phyloP scores from a whole-genome alignment of 192 early-diverging fungal genomes.

The Phlyctochytrium bullatum region DNA sequence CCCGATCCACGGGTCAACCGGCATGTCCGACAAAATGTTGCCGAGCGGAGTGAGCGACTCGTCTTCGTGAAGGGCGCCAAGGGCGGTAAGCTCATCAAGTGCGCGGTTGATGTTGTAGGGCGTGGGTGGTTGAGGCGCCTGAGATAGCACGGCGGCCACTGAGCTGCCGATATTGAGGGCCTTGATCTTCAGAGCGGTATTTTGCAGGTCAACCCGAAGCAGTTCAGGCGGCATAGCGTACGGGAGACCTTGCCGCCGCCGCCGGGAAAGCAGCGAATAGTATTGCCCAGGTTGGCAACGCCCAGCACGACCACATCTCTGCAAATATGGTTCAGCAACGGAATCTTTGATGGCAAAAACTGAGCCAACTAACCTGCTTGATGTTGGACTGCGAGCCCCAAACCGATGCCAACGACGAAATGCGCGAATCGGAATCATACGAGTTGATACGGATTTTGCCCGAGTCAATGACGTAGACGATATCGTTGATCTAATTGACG shows the following conservation, averaged over 20 bases:
- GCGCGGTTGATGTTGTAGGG: constrained; percentile 28
- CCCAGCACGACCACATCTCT: constrained; percentile 88
- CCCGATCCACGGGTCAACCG: constrained; percentile 70
- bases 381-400: constrained; percentile 43
- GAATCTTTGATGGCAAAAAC: constrained; percentile 46
- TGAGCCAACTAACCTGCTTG: constrained; percentile 37
- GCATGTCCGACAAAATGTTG: constrained; percentile 54
- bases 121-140: constrained; percentile 44
- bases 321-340: constrained; percentile 45
- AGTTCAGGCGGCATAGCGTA: constrained; percentile 68
- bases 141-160: constrained; percentile 30
- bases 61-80: constrained; percentile 36
- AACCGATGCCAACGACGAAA: constrained; percentile 38
- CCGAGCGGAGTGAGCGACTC: constrained; percentile 67
- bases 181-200: constrained; percentile 62
- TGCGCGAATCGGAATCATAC: constrained; percentile 44
- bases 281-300: constrained; percentile 66
- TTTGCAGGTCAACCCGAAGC: constrained; percentile 75
- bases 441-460: constrained; percentile 69
- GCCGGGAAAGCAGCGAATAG: constrained; percentile 51
- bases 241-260: constrained; percentile 25
- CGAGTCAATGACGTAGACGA: constrained; percentile 75
- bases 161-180: constrained; percentile 57
- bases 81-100: constrained; percentile 27
- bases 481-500: constrained; percentile 60